Base-by-base conservation (phyloP, 345 rosid species). In the Hevea brasiliensis region DNA sequence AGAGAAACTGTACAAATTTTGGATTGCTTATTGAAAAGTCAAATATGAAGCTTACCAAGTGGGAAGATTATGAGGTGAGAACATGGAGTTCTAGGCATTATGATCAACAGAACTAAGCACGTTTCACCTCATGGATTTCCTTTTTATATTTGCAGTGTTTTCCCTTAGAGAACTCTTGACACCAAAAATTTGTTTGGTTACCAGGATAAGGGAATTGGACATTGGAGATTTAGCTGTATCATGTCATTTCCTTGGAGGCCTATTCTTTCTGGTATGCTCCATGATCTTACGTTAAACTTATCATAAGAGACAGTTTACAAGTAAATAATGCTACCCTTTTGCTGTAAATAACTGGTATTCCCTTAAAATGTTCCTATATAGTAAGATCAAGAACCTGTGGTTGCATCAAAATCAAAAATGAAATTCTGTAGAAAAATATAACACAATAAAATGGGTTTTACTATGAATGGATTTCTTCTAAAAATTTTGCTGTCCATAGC, bases 201-300 rank as follows among this genome's bases (percentile, higher is more conserved):
- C 87, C 87, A 94, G 98, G 87, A 89, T 70, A 94, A 89, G 80
- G 95, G 97, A 81, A 77, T 91, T 23, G 98, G 97, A 59, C 95
- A 94, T 58, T 94, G 97, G 98, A 81, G 87, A 42, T 94, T 94
- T 72, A 92, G 89, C 73, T 94, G 98, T 77, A 80, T 87, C 73
- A 89, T 94, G 98, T 83, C 91, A 29, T 92, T 94, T 76, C 98
- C 98, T 12, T 94, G 98, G 98, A 89, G 82, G 84, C 98, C 98
- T 42, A 92, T 94, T 79, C 97, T 94, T 72, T 94, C 97, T 21
- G 97, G 97, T 92, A 82, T 24, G 67, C 54, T 45, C 56, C 27
- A 0, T 66, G n/a, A 21, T 21, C 14, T 18, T 21, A 55, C 29
- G 0, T 23, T 8, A 55, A 55, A 55, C 8, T 55, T 3, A 13